Evolutionary conservation across 768 basidiomycete species (phyloP), one percentile per base, ranked within the genome.

Genomic region (Trametes meyenii): DNA sequence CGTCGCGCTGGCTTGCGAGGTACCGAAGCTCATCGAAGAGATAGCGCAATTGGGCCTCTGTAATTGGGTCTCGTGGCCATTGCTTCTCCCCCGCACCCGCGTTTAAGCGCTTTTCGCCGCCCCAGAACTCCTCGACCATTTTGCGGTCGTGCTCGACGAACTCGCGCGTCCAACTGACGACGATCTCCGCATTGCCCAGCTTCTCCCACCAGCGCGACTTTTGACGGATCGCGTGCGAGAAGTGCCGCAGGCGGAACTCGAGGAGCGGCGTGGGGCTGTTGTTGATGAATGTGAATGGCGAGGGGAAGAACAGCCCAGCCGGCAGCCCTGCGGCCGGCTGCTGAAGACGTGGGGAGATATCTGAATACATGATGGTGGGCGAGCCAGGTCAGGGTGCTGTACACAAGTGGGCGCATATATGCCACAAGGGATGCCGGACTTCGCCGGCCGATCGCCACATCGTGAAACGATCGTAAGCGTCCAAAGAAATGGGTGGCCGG

Each of bases 171-270:
- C 66, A 67, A n/a, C 51, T 59, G 0, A 43, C 23, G 5, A 58
- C 55, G 42, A 67, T 60, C 17, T 29, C 45, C 33, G 40, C 45
- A 16, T 67, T 58, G 38, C 52, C 11, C n/a, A 65, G 50, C 61
- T 67, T 67, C 57, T 63, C 58, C 57, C 63, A 65, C 66, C 66
- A 67, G 12, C 49, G 38, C 3, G 57, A 53, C 45, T 67, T 67
- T 11, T 51, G 51, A n/a, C 40, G 40, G 6, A 65, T 67, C 26
- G 45, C 39, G 21, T 50, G 24, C 23, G 58, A 39, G 33, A 66
- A 56, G 19, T 29, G 43, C 14, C 58, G 62, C 36, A 67, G 57
- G 26, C 62, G 62, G 5, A 58, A 33, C 51, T 67, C 66, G 36
- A 64, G 48, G 50, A 67, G 62, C 13, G 56, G 40, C 48, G 49